Evolutionary conservation across 768 basidiomycete species (phyloP).

Genomic region (Jaapia argillacea): DNA sequence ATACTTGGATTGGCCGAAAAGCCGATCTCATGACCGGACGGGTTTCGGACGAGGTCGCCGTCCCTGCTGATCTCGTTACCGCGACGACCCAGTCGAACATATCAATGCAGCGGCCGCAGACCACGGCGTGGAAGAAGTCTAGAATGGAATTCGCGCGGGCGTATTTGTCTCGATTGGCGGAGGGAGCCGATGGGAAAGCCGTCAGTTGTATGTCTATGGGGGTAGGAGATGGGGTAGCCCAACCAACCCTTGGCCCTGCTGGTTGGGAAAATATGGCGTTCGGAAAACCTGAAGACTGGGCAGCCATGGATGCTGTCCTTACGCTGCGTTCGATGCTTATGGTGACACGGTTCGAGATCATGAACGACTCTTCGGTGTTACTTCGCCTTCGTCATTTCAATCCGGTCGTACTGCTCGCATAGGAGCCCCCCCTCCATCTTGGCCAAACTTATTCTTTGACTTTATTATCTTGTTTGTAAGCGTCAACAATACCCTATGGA

Average conservation of each 20-base stretch:
- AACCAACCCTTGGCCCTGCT: neutral
- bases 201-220: neutral
- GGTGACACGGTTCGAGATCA: neutral
- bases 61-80: slow-evolving; percentile 8
- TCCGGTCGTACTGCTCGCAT: neutral
- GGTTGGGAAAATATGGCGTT: neutral
- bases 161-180: neutral
- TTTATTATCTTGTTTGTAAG: no score
- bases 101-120: neutral
- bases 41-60: slow-evolving; percentile 3
- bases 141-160: neutral
- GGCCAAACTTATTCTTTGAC: no score
- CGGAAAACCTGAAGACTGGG: neutral
- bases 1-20: slow-evolving; percentile 12
- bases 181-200: neutral
- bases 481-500: no score
- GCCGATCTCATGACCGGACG: slow-evolving; percentile 9
- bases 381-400: neutral
- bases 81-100: neutral
- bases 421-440: no score
- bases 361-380: neutral
- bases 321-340: neutral
- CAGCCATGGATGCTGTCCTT: neutral
- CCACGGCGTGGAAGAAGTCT: neutral
- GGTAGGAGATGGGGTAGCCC: neutral